A percentile compares a stretch with the other conserved stretches of the same genome.
phyloP scores from a whole-genome alignment of 306 rosid genomes.

The Herpetospermum pedunculosum region DNA sequence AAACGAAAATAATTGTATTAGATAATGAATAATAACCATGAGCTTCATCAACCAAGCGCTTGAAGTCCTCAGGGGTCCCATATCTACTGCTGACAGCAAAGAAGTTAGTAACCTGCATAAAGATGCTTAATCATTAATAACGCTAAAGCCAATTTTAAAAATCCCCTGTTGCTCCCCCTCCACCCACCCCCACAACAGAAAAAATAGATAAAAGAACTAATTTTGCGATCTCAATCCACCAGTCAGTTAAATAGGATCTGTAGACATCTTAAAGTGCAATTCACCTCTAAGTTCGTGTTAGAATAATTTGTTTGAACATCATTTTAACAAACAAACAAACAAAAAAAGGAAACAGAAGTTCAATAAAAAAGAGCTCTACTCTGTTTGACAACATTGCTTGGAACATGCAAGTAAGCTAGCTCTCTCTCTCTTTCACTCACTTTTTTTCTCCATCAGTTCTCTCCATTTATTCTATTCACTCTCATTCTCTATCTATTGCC shows the following conservation, averaged over 20 bases:
- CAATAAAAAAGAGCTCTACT: not conserved
- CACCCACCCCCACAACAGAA: not conserved
- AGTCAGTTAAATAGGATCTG: not conserved
- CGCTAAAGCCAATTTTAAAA: not conserved
- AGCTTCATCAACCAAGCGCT: constrained; percentile 94
- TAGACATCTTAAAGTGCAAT: not conserved
- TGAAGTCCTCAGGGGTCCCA: constrained; percentile 96
- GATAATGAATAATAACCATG: constrained; percentile 52
- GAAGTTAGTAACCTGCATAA: constrained; percentile 76
- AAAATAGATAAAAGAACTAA: not conserved
- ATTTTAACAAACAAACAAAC: no score
- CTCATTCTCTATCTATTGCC: not conserved
- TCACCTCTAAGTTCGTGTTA: not conserved
- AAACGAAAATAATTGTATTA: constrained; percentile 1
- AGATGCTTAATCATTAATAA: constrained; percentile 1
- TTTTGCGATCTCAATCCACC: not conserved
- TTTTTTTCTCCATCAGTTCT: not conserved
- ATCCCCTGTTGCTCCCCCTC: not conserved
- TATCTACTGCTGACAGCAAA: constrained; percentile 87
- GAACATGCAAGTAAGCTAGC: not conserved
- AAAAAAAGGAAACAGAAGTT: not conserved
- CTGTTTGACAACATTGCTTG: not conserved
- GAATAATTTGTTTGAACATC: not conserved
- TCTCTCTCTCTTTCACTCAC: not conserved
- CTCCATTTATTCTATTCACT: not conserved